Evolutionary conservation across 768 basidiomycete genomes (phyloP), one percentile per base, ranked within the genome.

Genomic region (Boletellus ananas): DNA sequence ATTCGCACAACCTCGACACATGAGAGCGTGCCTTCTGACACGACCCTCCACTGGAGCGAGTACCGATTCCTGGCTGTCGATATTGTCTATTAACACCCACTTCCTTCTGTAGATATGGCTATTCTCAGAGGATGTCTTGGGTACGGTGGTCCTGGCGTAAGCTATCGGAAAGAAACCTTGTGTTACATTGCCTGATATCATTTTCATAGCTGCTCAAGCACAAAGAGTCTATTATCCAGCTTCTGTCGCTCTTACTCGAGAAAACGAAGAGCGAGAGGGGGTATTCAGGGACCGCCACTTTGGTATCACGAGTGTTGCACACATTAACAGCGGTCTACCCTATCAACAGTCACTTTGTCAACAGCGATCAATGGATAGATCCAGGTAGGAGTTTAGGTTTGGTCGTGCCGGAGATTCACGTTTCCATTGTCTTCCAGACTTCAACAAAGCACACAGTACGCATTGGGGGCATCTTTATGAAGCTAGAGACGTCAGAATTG

Each of bases 41-140:
- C 90, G 6, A 92, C 91, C 7, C 72, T 97, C 45, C 94, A 96
- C 65, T 96, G 94, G 90, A 94, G 90, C 91, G 60, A 70, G 83
- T 39, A 43, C 38, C 59, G 45, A 29, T 29, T 38, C 39, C 17
- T 18, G 10, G 20, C 46, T 16, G 16, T 16, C 35, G 13, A 43
- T n/a, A 25, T 20, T 10, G 17, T 37, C 10, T 34, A n/a, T 16
- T 49, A 17, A 43, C 34, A 36, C 33, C 43, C 16, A 42, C 40
- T 21, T 41, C 11, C 21, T 49, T 39, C 16, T 35, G 34, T 55
- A 90, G 90, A 92, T 66, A 76, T 94, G 67, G 76, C 85, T 6
- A 87, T 95, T 35, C 74, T 95, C 20, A 81, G 88, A 38, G 92
- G 90, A 38, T 87, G 86, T 57, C 76, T 94, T 43, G 88, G 85